Conservation (phyloP, 2,329 filamentous ascomycete species). For the Ascochyta viciae-villosae region DNA sequence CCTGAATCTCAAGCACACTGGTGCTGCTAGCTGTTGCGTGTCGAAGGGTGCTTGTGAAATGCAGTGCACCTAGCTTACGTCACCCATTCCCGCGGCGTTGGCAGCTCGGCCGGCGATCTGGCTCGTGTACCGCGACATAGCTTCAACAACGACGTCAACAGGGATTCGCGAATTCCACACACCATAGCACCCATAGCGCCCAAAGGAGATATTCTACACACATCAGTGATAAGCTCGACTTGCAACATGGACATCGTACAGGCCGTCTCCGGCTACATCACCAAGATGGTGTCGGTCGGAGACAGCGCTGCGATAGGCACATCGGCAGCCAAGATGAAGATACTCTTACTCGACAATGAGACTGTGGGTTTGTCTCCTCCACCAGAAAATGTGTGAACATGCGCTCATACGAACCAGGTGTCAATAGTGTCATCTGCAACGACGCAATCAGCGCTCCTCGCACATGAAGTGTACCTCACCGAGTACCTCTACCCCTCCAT, state of each 20-base stretch:
- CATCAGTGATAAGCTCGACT: neutral
- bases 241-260: slow-evolving; percentile 86
- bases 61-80: neutral
- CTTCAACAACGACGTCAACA: slow-evolving; percentile 10
- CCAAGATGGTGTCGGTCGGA: slow-evolving; percentile 89
- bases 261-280: slow-evolving; percentile 92
- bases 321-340: slow-evolving; percentile 94
- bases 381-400: slow-evolving; percentile 20
- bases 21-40: neutral
- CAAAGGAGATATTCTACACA: neutral
- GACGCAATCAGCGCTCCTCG: slow-evolving; percentile 92
- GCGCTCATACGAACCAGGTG: slow-evolving; percentile 60
- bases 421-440: slow-evolving; percentile 93
- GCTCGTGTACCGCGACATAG: slow-evolving; percentile 12
- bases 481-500: slow-evolving; percentile 59
- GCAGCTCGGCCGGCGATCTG: slow-evolving; percentile 4
- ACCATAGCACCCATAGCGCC: neutral
- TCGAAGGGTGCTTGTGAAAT: neutral
- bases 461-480: slow-evolving; percentile 97
- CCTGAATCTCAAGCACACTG: neutral
- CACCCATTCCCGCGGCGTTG: neutral
- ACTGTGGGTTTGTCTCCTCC: slow-evolving; percentile 68
- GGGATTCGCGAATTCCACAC: neutral
- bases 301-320: slow-evolving; percentile 72
- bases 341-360: slow-evolving; percentile 89